Evolutionary conservation across 495 filamentous ascomycete genomes (phyloP).

Genomic region (Tuber microsphaerosporum): DNA sequence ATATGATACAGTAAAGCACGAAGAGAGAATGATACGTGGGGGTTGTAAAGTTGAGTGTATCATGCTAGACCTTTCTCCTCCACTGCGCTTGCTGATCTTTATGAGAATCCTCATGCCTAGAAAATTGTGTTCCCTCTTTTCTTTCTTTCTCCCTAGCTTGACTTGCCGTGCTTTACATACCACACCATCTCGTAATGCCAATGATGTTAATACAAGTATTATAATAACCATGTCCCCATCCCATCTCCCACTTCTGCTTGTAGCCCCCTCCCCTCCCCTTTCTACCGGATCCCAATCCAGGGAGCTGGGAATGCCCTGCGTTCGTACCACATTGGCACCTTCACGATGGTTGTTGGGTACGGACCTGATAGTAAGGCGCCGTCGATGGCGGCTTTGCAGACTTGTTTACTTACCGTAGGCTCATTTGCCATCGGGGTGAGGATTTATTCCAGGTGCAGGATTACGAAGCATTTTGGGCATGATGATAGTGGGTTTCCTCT

Average conservation of each 20-base stretch:
- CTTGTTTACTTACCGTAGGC: not conserved
- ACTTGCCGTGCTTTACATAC: not conserved
- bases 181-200: not conserved
- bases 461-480: conserved; percentile 1
- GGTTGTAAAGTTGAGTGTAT: not conserved
- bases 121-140: not conserved
- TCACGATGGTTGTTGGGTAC: conserved; percentile 1
- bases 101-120: not conserved
- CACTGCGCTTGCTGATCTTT: not conserved
- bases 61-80: not conserved
- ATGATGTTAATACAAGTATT: not conserved
- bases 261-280: not conserved
- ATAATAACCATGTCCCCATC: not conserved
- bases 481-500: not conserved
- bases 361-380: not conserved
- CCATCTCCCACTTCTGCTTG: not conserved
- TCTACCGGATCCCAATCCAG: not conserved
- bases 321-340: not conserved
- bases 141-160: not conserved
- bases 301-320: not conserved
- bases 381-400: not conserved
- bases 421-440: not conserved
- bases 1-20: not conserved
- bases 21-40: not conserved
- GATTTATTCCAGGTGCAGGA: conserved; percentile 1